Percentiles rank a stretch among this genome's conserved stretches.
These are phyloP conservation scores for Xylaria scruposa DNA, from an alignment of 495 filamentous ascomycete species.

Conservation along the genomic window DNA sequence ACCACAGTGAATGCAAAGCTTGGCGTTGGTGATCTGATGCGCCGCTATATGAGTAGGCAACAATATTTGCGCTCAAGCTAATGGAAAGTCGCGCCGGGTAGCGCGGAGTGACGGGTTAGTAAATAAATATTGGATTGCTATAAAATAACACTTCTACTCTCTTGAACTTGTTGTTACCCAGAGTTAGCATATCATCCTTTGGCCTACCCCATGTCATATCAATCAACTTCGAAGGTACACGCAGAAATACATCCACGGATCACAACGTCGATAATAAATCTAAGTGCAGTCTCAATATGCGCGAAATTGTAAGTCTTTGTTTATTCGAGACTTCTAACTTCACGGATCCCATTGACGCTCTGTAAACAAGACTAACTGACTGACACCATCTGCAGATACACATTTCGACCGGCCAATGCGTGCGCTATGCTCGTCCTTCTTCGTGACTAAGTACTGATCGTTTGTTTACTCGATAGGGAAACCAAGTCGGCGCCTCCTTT, in stretches of 20 bases:
- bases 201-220: background rate
- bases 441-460: background rate
- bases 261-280: background rate
- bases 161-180: background rate
- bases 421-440: background rate
- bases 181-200: background rate
- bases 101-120: no score
- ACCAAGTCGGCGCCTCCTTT: slow-evolving; percentile 7
- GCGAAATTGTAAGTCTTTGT: slow-evolving; percentile 1
- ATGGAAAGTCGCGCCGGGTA: no score
- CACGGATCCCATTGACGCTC: background rate
- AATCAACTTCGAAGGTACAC: background rate
- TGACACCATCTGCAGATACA: background rate
- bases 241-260: background rate
- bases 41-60: background rate
- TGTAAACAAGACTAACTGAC: background rate
- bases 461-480: background rate
- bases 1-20: slow-evolving; percentile 4
- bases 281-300: background rate
- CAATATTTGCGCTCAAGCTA: background rate
- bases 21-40: slow-evolving; percentile 7
- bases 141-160: background rate
- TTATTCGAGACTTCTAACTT: background rate
- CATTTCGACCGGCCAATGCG: slow-evolving; percentile 11
- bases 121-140: background rate